Evolutionary conservation across 139 green algal genomes (phyloP), one percentile per base, ranked within the genome.

Genomic region (Chlamydomonas incerta): DNA sequence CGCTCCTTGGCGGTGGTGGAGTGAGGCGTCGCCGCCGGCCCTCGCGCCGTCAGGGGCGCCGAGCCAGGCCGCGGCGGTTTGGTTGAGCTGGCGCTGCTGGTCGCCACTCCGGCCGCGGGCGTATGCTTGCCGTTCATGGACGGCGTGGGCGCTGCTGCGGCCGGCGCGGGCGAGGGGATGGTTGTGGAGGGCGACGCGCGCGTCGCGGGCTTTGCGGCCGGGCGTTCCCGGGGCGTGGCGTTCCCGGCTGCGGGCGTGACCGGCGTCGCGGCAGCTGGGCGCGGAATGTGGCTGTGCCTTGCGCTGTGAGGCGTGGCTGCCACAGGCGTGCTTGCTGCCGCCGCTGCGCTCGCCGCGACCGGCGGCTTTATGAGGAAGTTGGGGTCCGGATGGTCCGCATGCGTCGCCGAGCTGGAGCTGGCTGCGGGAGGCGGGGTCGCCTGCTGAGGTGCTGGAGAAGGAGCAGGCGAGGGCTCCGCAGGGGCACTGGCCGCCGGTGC

Each of bases 291-390:
- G 46, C 79, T 75, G 47, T 50, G 65, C 31, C 41, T 5, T 50
- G 9, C n/a, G 1, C n/a, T 10, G 65, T 67, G 23, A 2, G 79
- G 79, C 46, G 79, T 85, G 21, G 10, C 65, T 4, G 50, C 33
- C 1, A 33, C 31, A 18, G 63, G 2, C 0, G 58, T 74, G 62
- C 37, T 34, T 9, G 58, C 26, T 10, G 60, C 23, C 3, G 46
- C 20, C 0, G 41, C 28, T 0, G 58, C 33, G 35, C 3, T 29
- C 8, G 63, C 41, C 14, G 63, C 47, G 0, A 68, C 66, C 1
- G 65, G 79, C 3, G 79, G 66, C 26, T 85, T 85, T 18, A 85
- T 67, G 35, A 85, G n/a, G 50, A 85, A 76, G 79, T 75, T 85
- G 23, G 79, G 79, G n/a, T 85, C 79, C 1, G 66, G 79, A 20